Base-by-base conservation (phyloP, 2,329 filamentous ascomycete genomes). In the Coniochaeta hoffmannii region DNA sequence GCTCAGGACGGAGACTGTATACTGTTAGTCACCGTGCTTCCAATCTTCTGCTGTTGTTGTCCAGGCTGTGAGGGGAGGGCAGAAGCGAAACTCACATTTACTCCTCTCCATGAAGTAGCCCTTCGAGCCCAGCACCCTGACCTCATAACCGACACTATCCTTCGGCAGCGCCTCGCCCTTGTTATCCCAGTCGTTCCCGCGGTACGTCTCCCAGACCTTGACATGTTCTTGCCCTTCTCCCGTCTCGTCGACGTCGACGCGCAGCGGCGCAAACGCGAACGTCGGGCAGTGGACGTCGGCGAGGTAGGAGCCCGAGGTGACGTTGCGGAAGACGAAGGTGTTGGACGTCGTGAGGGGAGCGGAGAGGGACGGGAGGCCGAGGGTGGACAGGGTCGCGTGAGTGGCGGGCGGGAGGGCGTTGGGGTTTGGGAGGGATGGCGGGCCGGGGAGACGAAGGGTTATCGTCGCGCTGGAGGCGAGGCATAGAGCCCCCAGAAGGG, bases 131-230 rank as follows among this genome's bases (percentile, higher is more conserved):
- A 87, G 56, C 1, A 82, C 77, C 65, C 80, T 80, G 4, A 88
- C 78, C 58, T 88, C 81, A 19, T 93, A 74, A n/a, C 57, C 68
- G 1, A 66, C 71, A 31, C 73, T 70, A 22, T 69, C 73, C 53
- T 78, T 68, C 4, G 60, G 61, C 31, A 79, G 74, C 49, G 69
- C 77, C 73, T 88, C 87, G 15, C 92, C 93, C 66, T 85, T 88
- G 68, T 96, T 95, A 17, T 78, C 84, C 91, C 93, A 97, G 63
- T 94, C 89, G 64, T 96, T 93, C 0, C 90, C 91, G 50, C 90
- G 79, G 68, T 86, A 96, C 26, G 90, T 96, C 76, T 93, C 89
- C 87, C 89, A 94, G 28, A 85, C 85, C 24, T 28, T 26, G 2
- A 46, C 41, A 78, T 73, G 62, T 2, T 63, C 44, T 30, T 57